Base-by-base conservation (phyloP, 2,329 filamentous ascomycete species). In the Chrysoporthe puriensis region DNA sequence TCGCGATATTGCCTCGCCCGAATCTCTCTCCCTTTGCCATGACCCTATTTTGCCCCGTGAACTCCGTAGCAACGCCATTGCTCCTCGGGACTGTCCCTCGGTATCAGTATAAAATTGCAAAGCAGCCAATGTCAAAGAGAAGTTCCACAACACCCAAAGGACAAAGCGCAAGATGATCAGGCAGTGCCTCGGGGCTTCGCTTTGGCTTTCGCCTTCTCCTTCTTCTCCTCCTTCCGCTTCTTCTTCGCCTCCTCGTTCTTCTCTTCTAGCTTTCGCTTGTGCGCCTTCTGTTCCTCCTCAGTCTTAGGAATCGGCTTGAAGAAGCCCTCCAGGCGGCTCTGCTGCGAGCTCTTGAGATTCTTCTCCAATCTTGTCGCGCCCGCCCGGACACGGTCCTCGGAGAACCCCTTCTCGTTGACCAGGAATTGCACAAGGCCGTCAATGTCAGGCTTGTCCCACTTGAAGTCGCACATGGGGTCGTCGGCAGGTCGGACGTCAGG, bases 381-480 rank as follows among this genome's bases (percentile, higher is more conserved):
- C 56, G 86, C 88, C 48, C 94, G 88, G 9, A 99, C 96, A 21
- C 96, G 87, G 76, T 99, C 96, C 77, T 99, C 96, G 42, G 90
- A 97, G 84, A 99, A 99, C 0, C 94, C 96, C 82, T 99, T 99
- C 76, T 98, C 96, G 6, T 88, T 88, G 3, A 97, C 96, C 2
- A 99, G 83, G 79, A 93, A 99, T 73, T 96, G 87, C 71, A 99
- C 88, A 0, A 99, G 86, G 0, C 93, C 95, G 2, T 97, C 94
- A 1, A 96, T 84, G 74, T 99, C 94, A 3, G 96, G 96, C 69
- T 90, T 90, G 57, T 97, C 94, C 96, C 96, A 99, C 80, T 97
- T 97, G 84, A 98, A 97, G 77, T 99, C 94, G 79, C 94, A 98
- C 14, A 93, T 89, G 0, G 92, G 88, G 74, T 96, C 88, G 73